Evolutionary conservation across 2,329 filamentous ascomycete species (phyloP).

Genomic region (Aureobasidium sp.): DNA sequence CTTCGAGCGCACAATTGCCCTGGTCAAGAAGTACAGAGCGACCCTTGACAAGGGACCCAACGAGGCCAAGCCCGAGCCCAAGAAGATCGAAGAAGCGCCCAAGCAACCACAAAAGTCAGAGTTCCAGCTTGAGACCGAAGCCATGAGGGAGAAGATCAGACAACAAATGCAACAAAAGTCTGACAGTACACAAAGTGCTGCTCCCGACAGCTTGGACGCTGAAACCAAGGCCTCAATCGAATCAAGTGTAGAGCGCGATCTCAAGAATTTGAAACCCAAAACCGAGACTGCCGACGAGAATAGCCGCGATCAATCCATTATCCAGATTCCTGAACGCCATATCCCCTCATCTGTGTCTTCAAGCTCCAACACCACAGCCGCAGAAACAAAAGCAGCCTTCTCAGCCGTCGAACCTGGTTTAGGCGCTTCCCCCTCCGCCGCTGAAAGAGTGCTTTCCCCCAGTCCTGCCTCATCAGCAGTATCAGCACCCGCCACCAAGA

Average conservation of each 20-base stretch:
- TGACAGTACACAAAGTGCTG: background rate
- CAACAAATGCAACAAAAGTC: background rate
- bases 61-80: slow-evolving; percentile 7
- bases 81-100: background rate
- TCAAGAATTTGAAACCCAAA: slow-evolving; percentile 26
- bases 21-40: slow-evolving; percentile 71
- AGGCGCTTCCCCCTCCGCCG: background rate
- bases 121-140: slow-evolving; percentile 7
- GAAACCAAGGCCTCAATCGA: slow-evolving; percentile 17
- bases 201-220: background rate
- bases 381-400: background rate
- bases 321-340: slow-evolving; percentile 26
- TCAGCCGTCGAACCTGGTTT: background rate
- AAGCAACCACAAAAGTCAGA: slow-evolving; percentile 2
- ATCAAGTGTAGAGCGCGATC: slow-evolving; percentile 25
- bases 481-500: background rate
- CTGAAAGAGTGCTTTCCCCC: background rate
- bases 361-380: background rate
- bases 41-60: slow-evolving; percentile 40
- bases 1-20: slow-evolving; percentile 68
- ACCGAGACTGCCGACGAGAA: slow-evolving; percentile 23
- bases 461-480: background rate
- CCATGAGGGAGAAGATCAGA: background rate
- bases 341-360: slow-evolving; percentile 15
- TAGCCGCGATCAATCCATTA: slow-evolving; percentile 26